Evolutionary conservation across 352 stramenopile genomes (phyloP).

Genomic region (Pythium folliculosum): DNA sequence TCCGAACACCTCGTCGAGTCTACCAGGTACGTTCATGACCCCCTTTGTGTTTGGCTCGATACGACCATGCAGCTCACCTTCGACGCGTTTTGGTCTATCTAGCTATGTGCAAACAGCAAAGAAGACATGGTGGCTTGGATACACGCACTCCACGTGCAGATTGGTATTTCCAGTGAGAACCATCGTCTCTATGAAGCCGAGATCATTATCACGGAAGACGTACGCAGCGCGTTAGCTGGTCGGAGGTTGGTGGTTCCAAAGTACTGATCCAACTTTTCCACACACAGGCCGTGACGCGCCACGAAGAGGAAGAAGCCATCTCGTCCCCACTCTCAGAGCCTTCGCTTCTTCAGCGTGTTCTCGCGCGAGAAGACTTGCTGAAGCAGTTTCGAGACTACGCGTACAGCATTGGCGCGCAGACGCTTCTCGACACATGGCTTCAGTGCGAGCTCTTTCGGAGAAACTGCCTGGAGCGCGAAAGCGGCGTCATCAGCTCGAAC

Average conservation of each 20-base stretch:
- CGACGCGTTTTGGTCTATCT: neutral
- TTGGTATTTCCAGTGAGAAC: slow-evolving; percentile 78
- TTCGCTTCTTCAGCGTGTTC: slow-evolving; percentile 64
- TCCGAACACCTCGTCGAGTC: slow-evolving; percentile 67
- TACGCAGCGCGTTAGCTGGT: slow-evolving; percentile 28
- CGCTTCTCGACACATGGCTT: slow-evolving; percentile 81
- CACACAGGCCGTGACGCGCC: slow-evolving; percentile 55
- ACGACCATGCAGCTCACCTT: neutral
- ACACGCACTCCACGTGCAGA: slow-evolving; percentile 78
- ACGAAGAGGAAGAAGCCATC: slow-evolving; percentile 52
- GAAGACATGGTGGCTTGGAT: slow-evolving; percentile 85
- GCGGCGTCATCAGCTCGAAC: slow-evolving; percentile 19
- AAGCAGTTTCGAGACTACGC: slow-evolving; percentile 85
- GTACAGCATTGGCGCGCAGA: slow-evolving; percentile 58
- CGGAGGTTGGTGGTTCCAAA: no score
- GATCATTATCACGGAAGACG: slow-evolving; percentile 86
- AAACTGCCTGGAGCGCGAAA: slow-evolving; percentile 67
- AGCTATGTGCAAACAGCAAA: slow-evolving; percentile 78
- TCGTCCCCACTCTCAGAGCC: slow-evolving; percentile 43
- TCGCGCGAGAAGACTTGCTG: slow-evolving; percentile 72
- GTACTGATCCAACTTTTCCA: neutral
- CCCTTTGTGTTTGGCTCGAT: neutral
- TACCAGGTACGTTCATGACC: slow-evolving; percentile 52
- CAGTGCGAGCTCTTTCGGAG: slow-evolving; percentile 81
- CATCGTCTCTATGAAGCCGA: slow-evolving; percentile 79